A percentile compares a stretch with the other conserved stretches of the same genome.
phyloP scores from a whole-genome alignment of 768 basidiomycete genomes.

The Mycena rebaudengoi region DNA sequence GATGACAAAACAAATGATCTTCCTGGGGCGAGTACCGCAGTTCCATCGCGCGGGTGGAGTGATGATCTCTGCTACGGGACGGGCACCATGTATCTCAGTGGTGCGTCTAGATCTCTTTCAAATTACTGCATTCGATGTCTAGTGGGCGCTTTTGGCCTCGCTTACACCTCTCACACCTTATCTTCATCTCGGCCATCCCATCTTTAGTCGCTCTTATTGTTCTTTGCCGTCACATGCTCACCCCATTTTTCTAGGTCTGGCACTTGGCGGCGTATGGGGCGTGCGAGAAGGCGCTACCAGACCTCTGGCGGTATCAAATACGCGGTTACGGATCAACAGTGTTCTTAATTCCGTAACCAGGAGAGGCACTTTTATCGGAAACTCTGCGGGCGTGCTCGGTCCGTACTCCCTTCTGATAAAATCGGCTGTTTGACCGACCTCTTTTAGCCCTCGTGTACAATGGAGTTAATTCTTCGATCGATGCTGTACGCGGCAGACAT shows the following conservation, averaged over 20 bases:
- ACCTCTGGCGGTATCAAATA: slow-evolving; percentile 86
- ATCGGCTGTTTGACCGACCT: slow-evolving; percentile 43
- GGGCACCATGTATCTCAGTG: slow-evolving; percentile 97
- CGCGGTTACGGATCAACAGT: slow-evolving; percentile 94
- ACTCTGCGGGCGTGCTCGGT: slow-evolving; percentile 98
- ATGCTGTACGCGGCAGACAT: slow-evolving; percentile 88
- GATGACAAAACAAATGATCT: slow-evolving; percentile 95
- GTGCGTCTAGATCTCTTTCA: slow-evolving; percentile 78
- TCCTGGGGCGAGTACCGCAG: slow-evolving; percentile 89
- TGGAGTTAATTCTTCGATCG: slow-evolving; percentile 93
- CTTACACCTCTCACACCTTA: slow-evolving; percentile 72
- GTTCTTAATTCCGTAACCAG: slow-evolving; percentile 96
- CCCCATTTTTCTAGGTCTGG: slow-evolving; percentile 80
- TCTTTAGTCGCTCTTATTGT: slow-evolving; percentile 82
- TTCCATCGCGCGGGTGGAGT: slow-evolving; percentile 97
- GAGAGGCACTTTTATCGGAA: slow-evolving; percentile 97
- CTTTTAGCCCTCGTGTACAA: slow-evolving; percentile 92
- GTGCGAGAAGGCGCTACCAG: slow-evolving; percentile 91
- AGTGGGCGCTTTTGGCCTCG: slow-evolving; percentile 56
- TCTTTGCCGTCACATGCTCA: slow-evolving; percentile 82
- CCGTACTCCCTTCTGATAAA: slow-evolving; percentile 50
- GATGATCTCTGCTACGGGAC: slow-evolving; percentile 99
- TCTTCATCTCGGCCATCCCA: slow-evolving; percentile 63
- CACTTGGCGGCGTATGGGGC: slow-evolving; percentile 95
- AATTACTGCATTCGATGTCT: slow-evolving; percentile 63